These are phyloP conservation scores for Ceratocystis huliohia DNA, from an alignment of 2,329 filamentous ascomycete genomes.

Conservation along the genomic window DNA sequence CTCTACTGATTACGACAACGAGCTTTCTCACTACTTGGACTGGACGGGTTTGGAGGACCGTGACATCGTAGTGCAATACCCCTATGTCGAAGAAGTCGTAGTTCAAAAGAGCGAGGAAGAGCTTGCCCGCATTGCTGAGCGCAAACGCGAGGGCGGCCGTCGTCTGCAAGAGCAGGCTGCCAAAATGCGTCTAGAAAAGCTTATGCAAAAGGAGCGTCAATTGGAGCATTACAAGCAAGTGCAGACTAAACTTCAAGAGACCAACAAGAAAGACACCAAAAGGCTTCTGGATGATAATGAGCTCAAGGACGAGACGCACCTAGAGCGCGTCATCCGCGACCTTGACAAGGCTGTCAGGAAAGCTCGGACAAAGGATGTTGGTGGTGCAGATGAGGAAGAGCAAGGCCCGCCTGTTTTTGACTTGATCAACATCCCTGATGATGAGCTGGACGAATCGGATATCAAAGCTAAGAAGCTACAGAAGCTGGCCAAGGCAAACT, in stretches of 20 bases:
- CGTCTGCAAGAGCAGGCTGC: conserved; percentile 89
- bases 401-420: conserved; percentile 75
- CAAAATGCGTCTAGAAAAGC: conserved; percentile 89
- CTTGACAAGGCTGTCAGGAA: conserved; percentile 83
- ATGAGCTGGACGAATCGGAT: conserved; percentile 80
- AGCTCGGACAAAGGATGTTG: conserved; percentile 84
- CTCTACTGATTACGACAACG: conserved; percentile 67
- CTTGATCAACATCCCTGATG: conserved; percentile 77
- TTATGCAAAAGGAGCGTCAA: conserved; percentile 92
- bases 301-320: conserved; percentile 75
- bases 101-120: conserved; percentile 92
- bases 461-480: conserved; percentile 90
- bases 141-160: conserved; percentile 86
- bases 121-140: conserved; percentile 75
- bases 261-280: conserved; percentile 83
- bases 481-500: conserved; percentile 81
- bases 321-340: conserved; percentile 76
- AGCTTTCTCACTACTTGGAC: conserved; percentile 66
- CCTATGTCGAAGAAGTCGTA: conserved; percentile 81
- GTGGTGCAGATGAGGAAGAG: conserved; percentile 61
- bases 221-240: conserved; percentile 85
- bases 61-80: conserved; percentile 81
- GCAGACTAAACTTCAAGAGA: conserved; percentile 55
- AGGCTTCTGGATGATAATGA: conserved; percentile 80
- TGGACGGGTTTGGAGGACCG: conserved; percentile 87